Evolutionary conservation across 768 basidiomycete genomes (phyloP), one percentile per base, ranked within the genome.

Genomic region (Ramaria rubella): DNA sequence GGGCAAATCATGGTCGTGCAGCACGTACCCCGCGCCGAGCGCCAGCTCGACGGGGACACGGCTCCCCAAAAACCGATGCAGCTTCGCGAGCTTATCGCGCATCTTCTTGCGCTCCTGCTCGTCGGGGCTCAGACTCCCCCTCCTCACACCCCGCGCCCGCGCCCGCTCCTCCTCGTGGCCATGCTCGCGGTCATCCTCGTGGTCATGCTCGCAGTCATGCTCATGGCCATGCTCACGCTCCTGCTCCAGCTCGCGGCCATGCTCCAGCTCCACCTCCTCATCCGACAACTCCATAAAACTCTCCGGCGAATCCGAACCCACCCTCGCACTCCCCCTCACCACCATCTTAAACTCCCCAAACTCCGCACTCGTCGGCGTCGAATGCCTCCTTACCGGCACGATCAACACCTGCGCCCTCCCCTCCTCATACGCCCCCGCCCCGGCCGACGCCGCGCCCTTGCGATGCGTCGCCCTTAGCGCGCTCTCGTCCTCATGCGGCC

Each of bases 51-150:
- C 67, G 7, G 90, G 90, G 26, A 93, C 85, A 30, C 81, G 80
- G 19, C 87, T 89, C n/a, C 90, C 90, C 31, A 92, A 77, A 70
- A 86, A 91, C 45, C 90, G 86, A 69, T 92, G 88, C 4, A 93
- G 77, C 67, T 83, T 91, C 3, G 86, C 86, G 45, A 93, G 73
- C 62, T 83, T 83, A 61, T 88, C 86, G 50, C 90, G 77, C 69
- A 86, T 89, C 59, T 80, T 79, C 56, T 81, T 74, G 59, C 79
- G 79, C 58, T 85, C 81, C 21, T 81, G 79, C 49, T 89, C 87
- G 17, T 72, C 77, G 58, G 72, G 38, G 21, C 34, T n/a, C 15
- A 6, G 38, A 12, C 27, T 31, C 43, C 38, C 5, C 38, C 38
- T 34, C 51, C 19, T 36, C 51, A 30, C 12, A 11, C 44, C 27